A percentile compares a stretch with the other conserved stretches of the same genome.
Evolutionary conservation across 495 filamentous ascomycete species (phyloP).

Genomic region (Trichoderma reesei): DNA sequence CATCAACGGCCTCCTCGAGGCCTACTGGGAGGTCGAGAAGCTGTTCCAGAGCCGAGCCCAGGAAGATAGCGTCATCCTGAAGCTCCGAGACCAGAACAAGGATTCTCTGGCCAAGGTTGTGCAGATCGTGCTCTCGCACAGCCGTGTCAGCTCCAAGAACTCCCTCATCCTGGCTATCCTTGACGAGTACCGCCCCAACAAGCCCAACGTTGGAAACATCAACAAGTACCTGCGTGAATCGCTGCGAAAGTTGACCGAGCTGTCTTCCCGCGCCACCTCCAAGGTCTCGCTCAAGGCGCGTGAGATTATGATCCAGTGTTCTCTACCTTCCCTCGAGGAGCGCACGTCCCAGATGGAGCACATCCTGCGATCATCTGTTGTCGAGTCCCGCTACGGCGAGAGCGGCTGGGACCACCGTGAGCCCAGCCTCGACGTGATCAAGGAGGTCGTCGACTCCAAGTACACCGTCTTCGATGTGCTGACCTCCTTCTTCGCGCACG

Average conservation of each 20-base stretch:
- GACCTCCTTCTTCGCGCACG: conserved; percentile 85
- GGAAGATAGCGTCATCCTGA: conserved; percentile 91
- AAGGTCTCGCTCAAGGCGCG: conserved; percentile 96
- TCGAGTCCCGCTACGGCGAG: conserved; percentile 93
- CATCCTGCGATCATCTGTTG: conserved; percentile 92
- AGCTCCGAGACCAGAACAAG: conserved; percentile 91
- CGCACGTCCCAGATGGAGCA: conserved; percentile 95
- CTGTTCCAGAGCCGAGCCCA: conserved; percentile 75
- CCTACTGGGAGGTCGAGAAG: conserved; percentile 74
- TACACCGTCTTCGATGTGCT: conserved; percentile 97
- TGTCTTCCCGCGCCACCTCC: conserved; percentile 73
- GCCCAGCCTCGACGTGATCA: conserved; percentile 74
- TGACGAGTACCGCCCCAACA: conserved; percentile 90
- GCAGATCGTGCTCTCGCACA: conserved; percentile 85
- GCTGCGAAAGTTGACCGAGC: conserved; percentile 77
- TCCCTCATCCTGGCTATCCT: conserved; percentile 86
- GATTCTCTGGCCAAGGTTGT: conserved; percentile 78
- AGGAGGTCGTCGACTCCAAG: conserved; percentile 96
- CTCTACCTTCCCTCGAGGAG: conserved; percentile 91
- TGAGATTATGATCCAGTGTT: conserved; percentile 93
- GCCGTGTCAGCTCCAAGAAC: conserved; percentile 84
- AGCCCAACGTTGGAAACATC: conserved; percentile 78
- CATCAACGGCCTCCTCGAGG: conserved; percentile 64
- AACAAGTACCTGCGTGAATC: conserved; percentile 77
- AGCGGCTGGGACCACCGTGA: conserved; percentile 95